Evolutionary conservation across 164 flowering plant species (phyloP), one percentile per base, ranked within the genome.

Genomic region (Santalum album): DNA sequence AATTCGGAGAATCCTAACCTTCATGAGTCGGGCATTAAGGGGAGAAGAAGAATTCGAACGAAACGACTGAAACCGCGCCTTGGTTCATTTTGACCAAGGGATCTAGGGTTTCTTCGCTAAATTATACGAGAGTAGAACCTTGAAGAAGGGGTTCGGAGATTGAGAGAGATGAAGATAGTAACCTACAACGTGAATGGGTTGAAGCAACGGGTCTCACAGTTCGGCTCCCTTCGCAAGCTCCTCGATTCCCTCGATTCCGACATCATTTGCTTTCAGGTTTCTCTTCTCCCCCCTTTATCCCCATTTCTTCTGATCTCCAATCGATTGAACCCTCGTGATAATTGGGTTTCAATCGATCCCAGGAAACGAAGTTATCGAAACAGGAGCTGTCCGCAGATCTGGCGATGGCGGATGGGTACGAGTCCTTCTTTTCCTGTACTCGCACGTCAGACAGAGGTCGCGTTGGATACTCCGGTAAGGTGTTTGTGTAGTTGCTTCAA

Each of bases 171-270:
- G 91, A 90, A 81, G 85, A 83, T 90, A 55, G 96, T 84, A 12
- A 86, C 96, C 0, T 87, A 90, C 77, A 90, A 87, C 75, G 87
- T 90, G 6, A 90, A 90, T 50, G 96, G 98, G n/a, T 64, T 88
- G 24, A 74, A 90, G 64, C 87, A 72, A 56, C 83, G 98, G 21
- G 62, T 86, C 44, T 54, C 87, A 5, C 98, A 87, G 64, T 76
- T 70, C 62, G 98, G 95, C 9, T 83, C 91, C 51, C 95, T 90
- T 25, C 79, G 59, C 56, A 87, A 87, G 47, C 60, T 90, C 15
- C 88, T 90, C 60, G 69, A 75, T 51, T 78, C 96, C 26, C 80
- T 87, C 54, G 82, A 90, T 34, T 82, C 98, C 49, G 92, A 90
- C 60, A 75, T 90, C 63, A 81, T 90, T 38, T 90, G 98, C 79